Conservation (phyloP, 78 protist genomes). For the Isochrysis galbana region DNA sequence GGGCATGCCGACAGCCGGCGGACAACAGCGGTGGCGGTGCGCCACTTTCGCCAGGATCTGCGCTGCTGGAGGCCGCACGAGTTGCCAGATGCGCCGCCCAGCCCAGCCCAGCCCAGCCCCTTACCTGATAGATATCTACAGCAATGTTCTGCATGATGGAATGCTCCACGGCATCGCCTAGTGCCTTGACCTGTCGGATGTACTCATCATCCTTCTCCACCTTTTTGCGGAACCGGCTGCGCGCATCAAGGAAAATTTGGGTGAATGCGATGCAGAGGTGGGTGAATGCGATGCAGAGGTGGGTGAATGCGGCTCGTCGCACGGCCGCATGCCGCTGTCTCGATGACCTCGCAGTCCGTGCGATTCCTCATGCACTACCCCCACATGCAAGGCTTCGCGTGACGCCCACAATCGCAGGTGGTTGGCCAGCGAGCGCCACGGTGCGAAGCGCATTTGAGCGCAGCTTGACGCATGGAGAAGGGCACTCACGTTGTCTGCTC, state of each 20-base stretch:
- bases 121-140: slow-evolving; percentile 63
- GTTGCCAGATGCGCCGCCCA: no score
- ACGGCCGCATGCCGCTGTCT: no score
- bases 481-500: slow-evolving; percentile 18
- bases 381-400: no score
- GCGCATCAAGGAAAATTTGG: neutral
- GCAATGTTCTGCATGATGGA: slow-evolving; percentile 64
- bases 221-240: slow-evolving; percentile 54
- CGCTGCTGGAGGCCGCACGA: no score
- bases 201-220: slow-evolving; percentile 62
- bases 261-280: neutral
- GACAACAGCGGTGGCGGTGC: neutral
- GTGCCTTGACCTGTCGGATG: neutral
- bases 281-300: neutral
- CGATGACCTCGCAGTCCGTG: no score
- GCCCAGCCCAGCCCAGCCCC: neutral
- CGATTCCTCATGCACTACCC: no score
- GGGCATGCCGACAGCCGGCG: neutral
- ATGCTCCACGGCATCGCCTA: slow-evolving; percentile 41
- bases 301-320: neutral
- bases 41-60: no score
- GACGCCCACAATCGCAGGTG: no score
- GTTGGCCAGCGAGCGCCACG: no score
- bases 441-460: no score
- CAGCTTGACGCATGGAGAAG: no score